These are phyloP conservation scores for Lactarius tabidus DNA, from an alignment of 768 basidiomycete species.

Conservation along the genomic window DNA sequence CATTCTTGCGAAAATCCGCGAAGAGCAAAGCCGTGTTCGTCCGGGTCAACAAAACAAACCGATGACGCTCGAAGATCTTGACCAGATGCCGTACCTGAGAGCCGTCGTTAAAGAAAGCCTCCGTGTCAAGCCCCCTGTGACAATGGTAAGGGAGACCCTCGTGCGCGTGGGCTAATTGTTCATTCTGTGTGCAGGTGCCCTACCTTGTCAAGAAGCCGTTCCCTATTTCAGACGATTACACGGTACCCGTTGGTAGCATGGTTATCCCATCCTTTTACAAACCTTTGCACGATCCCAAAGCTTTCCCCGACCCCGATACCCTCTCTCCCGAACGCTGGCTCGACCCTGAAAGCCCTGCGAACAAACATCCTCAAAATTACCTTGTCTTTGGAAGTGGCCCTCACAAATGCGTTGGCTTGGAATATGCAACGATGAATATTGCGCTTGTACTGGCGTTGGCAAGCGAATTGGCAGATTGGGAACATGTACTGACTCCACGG, in stretches of 20 bases:
- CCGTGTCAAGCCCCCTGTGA: constrained; percentile 88
- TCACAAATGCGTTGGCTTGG: constrained; percentile 87
- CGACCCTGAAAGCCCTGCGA: constrained; percentile 72
- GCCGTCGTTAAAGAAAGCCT: constrained; percentile 94
- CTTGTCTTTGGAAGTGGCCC: constrained; percentile 94
- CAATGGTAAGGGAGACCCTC: constrained; percentile 62
- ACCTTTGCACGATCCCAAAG: constrained; percentile 83
- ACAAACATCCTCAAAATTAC: constrained; percentile 87
- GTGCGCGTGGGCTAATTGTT: constrained; percentile 10
- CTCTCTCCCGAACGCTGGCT: constrained; percentile 93
- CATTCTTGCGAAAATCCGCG: constrained; percentile 79
- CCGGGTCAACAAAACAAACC: constrained; percentile 71
- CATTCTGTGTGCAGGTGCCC: constrained; percentile 60
- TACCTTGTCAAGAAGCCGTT: constrained; percentile 87
- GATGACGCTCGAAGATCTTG: constrained; percentile 83
- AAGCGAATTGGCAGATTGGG: constrained; percentile 73
- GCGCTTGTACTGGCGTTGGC: constrained; percentile 83
- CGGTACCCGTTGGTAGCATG: constrained; percentile 88
- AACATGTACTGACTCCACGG: constrained; percentile 76
- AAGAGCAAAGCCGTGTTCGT: constrained; percentile 84
- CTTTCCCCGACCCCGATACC: constrained; percentile 82
- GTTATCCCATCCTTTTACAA: constrained; percentile 92
- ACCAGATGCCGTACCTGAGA: constrained; percentile 88
- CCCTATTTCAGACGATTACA: constrained; percentile 90
- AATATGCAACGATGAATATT: constrained; percentile 93